These are phyloP conservation scores for Zygotorulaspora florentina DNA, from an alignment of 805 yeast genomes.

Conservation along the genomic window DNA sequence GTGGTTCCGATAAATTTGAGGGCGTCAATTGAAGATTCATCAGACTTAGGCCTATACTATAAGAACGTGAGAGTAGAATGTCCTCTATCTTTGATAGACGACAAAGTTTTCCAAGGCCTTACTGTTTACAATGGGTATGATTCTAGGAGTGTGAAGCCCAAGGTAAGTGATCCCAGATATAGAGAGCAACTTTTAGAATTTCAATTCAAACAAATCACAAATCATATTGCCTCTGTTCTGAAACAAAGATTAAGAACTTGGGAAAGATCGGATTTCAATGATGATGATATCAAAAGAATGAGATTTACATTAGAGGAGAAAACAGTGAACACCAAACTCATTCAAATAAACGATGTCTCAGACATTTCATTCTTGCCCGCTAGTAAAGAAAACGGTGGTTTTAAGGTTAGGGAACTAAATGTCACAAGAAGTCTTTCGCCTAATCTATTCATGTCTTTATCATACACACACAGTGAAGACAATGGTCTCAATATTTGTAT, in stretches of 20 bases:
- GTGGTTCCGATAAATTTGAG: constrained; percentile 27
- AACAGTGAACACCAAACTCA: constrained; percentile 12
- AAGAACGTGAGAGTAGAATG: constrained; percentile 27
- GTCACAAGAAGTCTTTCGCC: constrained; percentile 23
- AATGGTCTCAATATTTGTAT: constrained; percentile 29
- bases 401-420: constrained; percentile 20
- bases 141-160: constrained; percentile 13
- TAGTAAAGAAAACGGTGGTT: constrained; percentile 5
- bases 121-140: constrained; percentile 22
- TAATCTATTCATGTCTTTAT: constrained; percentile 27
- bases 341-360: constrained; percentile 29
- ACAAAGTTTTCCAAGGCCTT: constrained; percentile 12
- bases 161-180: constrained; percentile 14
- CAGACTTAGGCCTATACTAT: constrained; percentile 23
- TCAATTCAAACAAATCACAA: constrained; percentile 25
- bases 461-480: constrained; percentile 20
- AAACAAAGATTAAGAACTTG: constrained; percentile 19
- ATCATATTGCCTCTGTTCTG: constrained; percentile 17
- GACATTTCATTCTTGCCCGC: constrained; percentile 11
- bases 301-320: constrained; percentile 18
- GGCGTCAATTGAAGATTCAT: constrained; percentile 9
- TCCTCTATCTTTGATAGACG: constrained; percentile 26
- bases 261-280: constrained; percentile 24
- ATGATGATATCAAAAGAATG: constrained; percentile 31
- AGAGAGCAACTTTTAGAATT: constrained; percentile 23